These are phyloP conservation scores for Xylaria sp. DNA, from an alignment of 2,329 filamentous ascomycete species.

Conservation along the genomic window DNA sequence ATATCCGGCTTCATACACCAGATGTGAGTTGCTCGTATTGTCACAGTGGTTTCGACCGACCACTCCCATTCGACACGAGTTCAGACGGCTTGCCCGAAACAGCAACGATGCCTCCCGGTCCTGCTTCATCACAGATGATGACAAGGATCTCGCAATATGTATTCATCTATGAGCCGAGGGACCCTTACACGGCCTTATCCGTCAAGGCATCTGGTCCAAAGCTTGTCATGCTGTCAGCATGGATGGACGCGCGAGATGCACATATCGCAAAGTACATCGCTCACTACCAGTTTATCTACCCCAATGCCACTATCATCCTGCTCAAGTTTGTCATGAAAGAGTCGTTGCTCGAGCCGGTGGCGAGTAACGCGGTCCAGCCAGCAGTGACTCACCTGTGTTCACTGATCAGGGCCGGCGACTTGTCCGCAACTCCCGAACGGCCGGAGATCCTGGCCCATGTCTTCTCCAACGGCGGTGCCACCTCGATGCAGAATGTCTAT, in stretches of 20 bases:
- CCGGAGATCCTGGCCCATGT: slow-evolving; percentile 42
- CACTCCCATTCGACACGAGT: not conserved
- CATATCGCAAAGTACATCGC: slow-evolving; percentile 49
- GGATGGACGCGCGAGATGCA: slow-evolving; percentile 47
- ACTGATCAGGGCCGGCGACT: slow-evolving; percentile 23
- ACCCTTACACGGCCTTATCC: slow-evolving; percentile 8
- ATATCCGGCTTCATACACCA: not conserved
- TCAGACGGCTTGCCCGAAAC: not conserved
- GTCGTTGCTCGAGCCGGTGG: slow-evolving; percentile 32
- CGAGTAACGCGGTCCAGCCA: slow-evolving; percentile 34
- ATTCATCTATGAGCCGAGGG: slow-evolving; percentile 27
- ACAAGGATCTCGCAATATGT: slow-evolving; percentile 28
- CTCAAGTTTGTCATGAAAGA: slow-evolving; percentile 38
- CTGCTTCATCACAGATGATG: slow-evolving; percentile 25
- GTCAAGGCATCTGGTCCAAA: slow-evolving; percentile 33
- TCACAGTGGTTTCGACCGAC: not conserved
- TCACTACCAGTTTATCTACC: slow-evolving; percentile 41
- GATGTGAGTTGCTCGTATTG: not conserved
- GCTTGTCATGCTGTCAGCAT: slow-evolving; percentile 44
- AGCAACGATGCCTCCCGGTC: slow-evolving; percentile 10
- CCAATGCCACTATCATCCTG: slow-evolving; percentile 42
- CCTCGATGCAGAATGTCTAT: slow-evolving; percentile 38
- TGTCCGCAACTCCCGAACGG: slow-evolving; percentile 20
- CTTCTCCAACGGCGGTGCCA: slow-evolving; percentile 50
- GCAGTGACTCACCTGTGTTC: slow-evolving; percentile 38